These are phyloP conservation scores for button mushroom (Agaricus bisporus) DNA, from an alignment of 768 basidiomycete genomes.

Conservation along the genomic window DNA sequence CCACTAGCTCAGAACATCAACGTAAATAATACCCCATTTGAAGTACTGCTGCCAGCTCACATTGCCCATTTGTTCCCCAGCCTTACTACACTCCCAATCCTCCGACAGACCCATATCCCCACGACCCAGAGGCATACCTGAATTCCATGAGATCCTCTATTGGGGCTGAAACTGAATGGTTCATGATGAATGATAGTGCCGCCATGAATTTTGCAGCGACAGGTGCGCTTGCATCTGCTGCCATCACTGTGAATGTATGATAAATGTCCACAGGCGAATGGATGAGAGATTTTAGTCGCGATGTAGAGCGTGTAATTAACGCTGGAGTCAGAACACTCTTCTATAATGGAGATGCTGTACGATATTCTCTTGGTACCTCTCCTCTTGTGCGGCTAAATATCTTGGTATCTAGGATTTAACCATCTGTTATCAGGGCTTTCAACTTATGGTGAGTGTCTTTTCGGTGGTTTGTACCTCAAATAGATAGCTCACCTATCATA, in stretches of 20 bases:
- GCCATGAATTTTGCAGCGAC: constrained; percentile 37
- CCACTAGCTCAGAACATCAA: constrained; percentile 51
- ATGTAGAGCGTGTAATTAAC: constrained; percentile 52
- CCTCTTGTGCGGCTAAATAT: not conserved
- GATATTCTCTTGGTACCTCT: constrained; percentile 10
- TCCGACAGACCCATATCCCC: constrained; percentile 44
- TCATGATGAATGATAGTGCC: constrained; percentile 31
- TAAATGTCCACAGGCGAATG: constrained; percentile 38
- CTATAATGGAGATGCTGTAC: constrained; percentile 51
- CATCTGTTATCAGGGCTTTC: constrained; percentile 47
- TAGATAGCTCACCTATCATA: not conserved
- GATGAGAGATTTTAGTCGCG: constrained; percentile 45
- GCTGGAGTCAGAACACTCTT: constrained; percentile 48
- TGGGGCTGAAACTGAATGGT: constrained; percentile 39
- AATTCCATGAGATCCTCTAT: constrained; percentile 27
- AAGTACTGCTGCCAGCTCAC: not conserved
- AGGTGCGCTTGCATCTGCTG: not conserved
- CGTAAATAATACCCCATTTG: constrained; percentile 18
- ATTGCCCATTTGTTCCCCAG: constrained; percentile 13
- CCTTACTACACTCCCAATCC: constrained; percentile 40
- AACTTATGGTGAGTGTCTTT: constrained; percentile 40
- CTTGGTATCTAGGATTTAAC: constrained; percentile 36
- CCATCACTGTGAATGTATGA: not conserved
- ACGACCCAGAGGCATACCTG: constrained; percentile 27
- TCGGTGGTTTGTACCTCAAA: not conserved